A percentile compares a stretch with the other conserved stretches of the same genome.
phyloP scores from a whole-genome alignment of 192 early-diverging fungal genomes.

The Gamsiella multidivaricata region DNA sequence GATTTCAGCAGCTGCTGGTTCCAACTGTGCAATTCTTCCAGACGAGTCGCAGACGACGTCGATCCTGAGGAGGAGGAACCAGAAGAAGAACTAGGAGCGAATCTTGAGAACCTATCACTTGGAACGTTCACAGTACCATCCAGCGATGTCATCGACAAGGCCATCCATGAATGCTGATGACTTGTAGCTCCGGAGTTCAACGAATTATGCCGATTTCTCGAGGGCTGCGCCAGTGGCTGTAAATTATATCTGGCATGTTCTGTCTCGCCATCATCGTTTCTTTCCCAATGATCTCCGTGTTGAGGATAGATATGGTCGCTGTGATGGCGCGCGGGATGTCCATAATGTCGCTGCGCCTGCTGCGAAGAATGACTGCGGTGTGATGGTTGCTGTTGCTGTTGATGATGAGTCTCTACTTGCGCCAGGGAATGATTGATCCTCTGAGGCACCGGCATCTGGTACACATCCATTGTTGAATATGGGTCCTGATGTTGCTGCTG shows the following conservation, averaged over 20 bases:
- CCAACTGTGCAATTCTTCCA: slow-evolving; percentile 19
- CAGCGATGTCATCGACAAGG: slow-evolving; percentile 35
- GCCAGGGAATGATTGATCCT: background rate
- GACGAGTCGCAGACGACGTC: background rate
- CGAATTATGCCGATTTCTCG: background rate
- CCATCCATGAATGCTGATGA: slow-evolving; percentile 18
- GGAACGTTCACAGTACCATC: slow-evolving; percentile 19
- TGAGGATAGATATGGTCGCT: slow-evolving; percentile 23
- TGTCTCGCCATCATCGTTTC: background rate
- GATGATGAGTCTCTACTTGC: background rate
- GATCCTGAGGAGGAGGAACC: background rate
- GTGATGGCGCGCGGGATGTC: slow-evolving; percentile 15
- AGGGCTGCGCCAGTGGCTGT: background rate
- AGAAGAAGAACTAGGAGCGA: background rate
- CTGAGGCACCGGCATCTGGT: slow-evolving; percentile 4
- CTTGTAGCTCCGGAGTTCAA: background rate
- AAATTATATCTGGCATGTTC: background rate
- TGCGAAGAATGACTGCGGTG: background rate
- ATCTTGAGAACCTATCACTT: slow-evolving; percentile 9
- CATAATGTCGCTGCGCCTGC: background rate
- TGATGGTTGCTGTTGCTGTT: slow-evolving; percentile 8
- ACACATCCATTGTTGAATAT: background rate
- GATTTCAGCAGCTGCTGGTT: slow-evolving; percentile 28
- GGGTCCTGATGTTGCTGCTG: slow-evolving; percentile 18
- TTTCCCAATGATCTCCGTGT: background rate